These are phyloP conservation scores for Mimosa pudica DNA, from an alignment of 306 rosid genomes.

Conservation along the genomic window DNA sequence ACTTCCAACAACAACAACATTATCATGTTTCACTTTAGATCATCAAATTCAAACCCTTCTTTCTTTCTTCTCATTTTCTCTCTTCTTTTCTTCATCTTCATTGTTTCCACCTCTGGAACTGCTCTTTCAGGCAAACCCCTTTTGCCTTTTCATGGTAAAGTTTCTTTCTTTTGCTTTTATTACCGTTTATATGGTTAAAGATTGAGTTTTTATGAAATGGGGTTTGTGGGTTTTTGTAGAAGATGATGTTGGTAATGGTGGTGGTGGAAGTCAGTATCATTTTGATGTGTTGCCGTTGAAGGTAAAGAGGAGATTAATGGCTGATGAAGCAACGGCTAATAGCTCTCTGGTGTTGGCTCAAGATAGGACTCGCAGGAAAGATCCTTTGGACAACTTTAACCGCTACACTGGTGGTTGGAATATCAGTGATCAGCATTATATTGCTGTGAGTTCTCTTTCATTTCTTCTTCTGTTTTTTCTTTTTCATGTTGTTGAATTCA, in stretches of 20 bases:
- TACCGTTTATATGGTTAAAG: not conserved
- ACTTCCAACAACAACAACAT: not conserved
- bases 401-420: conserved; percentile 91
- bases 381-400: conserved; percentile 57
- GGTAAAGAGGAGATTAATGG: conserved; percentile 57
- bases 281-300: conserved; percentile 50
- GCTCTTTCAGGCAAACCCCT: conserved; percentile 20
- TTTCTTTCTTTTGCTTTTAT: no score
- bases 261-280: conserved; percentile 30
- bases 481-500: not conserved
- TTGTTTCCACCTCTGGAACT: conserved; percentile 33
- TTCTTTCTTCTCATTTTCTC: conserved; percentile 32
- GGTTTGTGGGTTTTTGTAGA: not conserved
- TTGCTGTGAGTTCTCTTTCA: conserved; percentile 58
- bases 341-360: conserved; percentile 69
- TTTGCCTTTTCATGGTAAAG: conserved; percentile 38
- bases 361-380: conserved; percentile 62
- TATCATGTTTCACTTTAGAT: conserved; percentile 44
- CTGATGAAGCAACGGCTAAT: conserved; percentile 43
- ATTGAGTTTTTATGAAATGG: not conserved
- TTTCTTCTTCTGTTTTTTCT: not conserved
- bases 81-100: conserved; percentile 22
- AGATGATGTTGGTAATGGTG: conserved; percentile 41
- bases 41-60: conserved; percentile 32
- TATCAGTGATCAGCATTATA: conserved; percentile 67